phyloP scores from a whole-genome alignment of 495 filamentous ascomycete genomes.

The Viridothelium virens region DNA sequence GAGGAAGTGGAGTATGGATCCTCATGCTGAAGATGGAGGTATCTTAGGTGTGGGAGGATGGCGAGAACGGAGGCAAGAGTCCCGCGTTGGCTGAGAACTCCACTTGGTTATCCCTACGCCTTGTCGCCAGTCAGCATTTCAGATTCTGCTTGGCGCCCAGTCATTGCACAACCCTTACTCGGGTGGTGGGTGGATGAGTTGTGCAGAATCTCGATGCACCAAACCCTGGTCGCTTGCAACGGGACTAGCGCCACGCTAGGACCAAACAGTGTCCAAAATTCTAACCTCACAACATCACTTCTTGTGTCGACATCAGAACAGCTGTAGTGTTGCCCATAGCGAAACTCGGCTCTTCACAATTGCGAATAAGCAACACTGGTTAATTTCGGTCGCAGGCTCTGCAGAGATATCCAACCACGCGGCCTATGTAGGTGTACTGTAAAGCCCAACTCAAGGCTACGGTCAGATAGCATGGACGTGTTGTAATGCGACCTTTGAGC shows the following conservation, averaged over 20 bases:
- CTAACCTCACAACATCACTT: not conserved
- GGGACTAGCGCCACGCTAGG: too few species aligned
- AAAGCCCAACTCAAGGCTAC: too few species aligned
- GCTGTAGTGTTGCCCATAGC: not conserved
- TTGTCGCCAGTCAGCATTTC: too few species aligned
- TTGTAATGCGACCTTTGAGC: too few species aligned
- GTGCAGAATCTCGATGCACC: not conserved
- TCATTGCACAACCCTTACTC: too few species aligned
- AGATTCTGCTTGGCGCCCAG: too few species aligned
- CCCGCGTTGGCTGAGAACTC: not conserved
- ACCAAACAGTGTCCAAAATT: not conserved
- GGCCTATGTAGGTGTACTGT: too few species aligned
- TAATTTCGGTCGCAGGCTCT: not conserved
- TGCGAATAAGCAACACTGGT: not conserved
- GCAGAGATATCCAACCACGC: not conserved
- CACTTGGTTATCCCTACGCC: not conserved
- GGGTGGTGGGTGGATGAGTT: too few species aligned
- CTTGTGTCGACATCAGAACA: not conserved
- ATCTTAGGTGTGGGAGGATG: conserved; percentile 27
- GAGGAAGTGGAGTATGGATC: conserved; percentile 74
- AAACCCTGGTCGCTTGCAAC: not conserved
- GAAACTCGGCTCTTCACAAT: not conserved
- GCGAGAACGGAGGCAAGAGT: conserved; percentile 10
- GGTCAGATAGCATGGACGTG: too few species aligned
- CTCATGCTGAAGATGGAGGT: conserved; percentile 43